Evolutionary conservation across 2,329 filamentous ascomycete genomes (phyloP), one percentile per base, ranked within the genome.

Genomic region (Aspergillus nomiae): DNA sequence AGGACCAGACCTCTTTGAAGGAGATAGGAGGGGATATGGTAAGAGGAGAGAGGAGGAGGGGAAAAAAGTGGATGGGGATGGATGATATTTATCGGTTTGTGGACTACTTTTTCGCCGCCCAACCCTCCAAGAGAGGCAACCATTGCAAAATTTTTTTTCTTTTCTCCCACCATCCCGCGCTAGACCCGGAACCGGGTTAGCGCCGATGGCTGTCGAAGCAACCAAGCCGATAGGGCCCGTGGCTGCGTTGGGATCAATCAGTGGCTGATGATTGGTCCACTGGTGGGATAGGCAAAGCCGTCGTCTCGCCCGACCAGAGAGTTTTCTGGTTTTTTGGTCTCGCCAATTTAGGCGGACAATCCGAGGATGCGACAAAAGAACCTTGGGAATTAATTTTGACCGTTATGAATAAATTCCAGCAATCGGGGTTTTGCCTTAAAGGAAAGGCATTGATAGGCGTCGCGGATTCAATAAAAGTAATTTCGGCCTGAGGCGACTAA

Each of bases 21-120:
- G 70, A 71, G 67, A 72, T 65, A 64, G 64, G 62, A 64, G 63
- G 66, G 69, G 62, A 69, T 62, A 66, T 36, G 68, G 68, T 65
- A 62, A 63, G 63, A 63, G 64, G 69, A 67, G 67, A 69, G 67
- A 67, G 65, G 48, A 45, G 45, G 66, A 66, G 46, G 64, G 59
- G 69, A 61, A 67, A 67, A 58, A 70, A 64, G 67, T 64, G 66
- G 67, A 69, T 65, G 64, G 65, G 59, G 67, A 63, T 41, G 51
- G 62, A 70, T 65, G 70, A 75, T 77, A 78, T 77, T 78, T 78
- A 78, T 77, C 76, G 70, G 60, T 72, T 69, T 74, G 74, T 76
- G 76, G 75, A 70, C 69, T 67, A 64, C 59, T 61, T 63, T 67
- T 69, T 69, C 66, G 73, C 73, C 71, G 72, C 73, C 72, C 70